These are phyloP conservation scores for Cordyceps cicadae DNA, from an alignment of 2,329 filamentous ascomycete species.

Conservation along the genomic window DNA sequence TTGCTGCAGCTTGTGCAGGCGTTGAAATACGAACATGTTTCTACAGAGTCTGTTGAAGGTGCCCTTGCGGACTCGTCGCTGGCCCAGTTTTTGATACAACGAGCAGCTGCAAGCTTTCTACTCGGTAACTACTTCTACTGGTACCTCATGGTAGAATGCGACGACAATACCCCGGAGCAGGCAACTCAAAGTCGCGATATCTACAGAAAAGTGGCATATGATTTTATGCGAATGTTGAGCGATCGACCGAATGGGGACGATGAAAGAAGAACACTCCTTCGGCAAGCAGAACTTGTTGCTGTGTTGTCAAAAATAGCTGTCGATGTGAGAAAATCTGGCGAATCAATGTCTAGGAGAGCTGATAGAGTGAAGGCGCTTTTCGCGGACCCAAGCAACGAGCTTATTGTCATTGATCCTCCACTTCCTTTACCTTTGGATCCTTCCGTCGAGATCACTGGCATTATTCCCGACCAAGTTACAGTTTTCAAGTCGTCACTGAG, in stretches of 20 bases:
- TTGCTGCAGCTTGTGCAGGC: constrained; percentile 92
- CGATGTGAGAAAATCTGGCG: constrained; percentile 74
- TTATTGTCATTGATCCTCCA: constrained; percentile 74
- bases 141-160: constrained; percentile 98
- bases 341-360: constrained; percentile 70
- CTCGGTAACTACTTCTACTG: constrained; percentile 94
- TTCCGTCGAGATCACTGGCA: constrained; percentile 66
- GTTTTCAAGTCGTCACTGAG: constrained; percentile 95
- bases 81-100: constrained; percentile 78
- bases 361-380: constrained; percentile 79
- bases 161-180: constrained; percentile 72
- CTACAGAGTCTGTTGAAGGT: constrained; percentile 47
- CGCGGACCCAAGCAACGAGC: constrained; percentile 82
- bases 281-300: constrained; percentile 83
- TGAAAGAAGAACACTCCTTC: constrained; percentile 64
- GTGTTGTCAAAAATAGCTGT: constrained; percentile 82
- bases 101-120: constrained; percentile 80
- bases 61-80: constrained; percentile 70
- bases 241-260: constrained; percentile 61
- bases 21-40: constrained; percentile 81
- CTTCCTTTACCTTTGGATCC: constrained; percentile 85
- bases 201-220: constrained; percentile 87
- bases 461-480: constrained; percentile 73
- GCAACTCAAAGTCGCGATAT: constrained; percentile 69
- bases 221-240: constrained; percentile 87